Evolutionary conservation across 768 basidiomycete species (phyloP), one percentile per base, ranked within the genome.

Genomic region (Atractiella rhizophila): DNA sequence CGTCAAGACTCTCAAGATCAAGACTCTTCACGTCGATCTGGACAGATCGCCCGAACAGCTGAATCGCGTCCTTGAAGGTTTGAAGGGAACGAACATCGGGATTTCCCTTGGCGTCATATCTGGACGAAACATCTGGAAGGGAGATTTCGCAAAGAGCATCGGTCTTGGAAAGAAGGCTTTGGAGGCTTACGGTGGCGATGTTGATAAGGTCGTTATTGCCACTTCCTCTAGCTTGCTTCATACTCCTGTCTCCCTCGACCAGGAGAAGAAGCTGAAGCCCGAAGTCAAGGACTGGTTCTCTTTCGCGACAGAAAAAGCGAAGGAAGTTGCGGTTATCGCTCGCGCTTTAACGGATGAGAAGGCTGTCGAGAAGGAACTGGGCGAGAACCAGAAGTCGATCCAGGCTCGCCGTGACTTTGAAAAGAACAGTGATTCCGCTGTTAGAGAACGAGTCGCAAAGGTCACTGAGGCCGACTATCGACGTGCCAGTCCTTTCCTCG

Each of bases 121-220:
- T 33, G 91, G 91, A 40, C 83, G 91, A 58, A 94, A 94, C 69
- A 81, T 98, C 66, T 98, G 91, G 91, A 98, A 96, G 73, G 76
- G 72, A 48, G 86, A 96, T 63, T 74, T 96, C 53, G 64, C 67
- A 48, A 73, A 71, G 40, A 74, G 81, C 43, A 69, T 85, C 63
- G 74, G 74, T 59, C 63, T 70, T 35, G 80, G 70, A 42, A 74
- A 86, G 64, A 76, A 74, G 60, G 85, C 81, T 35, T 65, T 91
- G 53, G 71, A 73, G 39, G 66, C 65, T 30, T 74, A 96, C 54
- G 85, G 86, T 44, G 62, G 67, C 47, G 74, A 79, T 47, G n/a
- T n/a, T n/a, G 61, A 61, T 46, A 80, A 85, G 48, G 79, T 96
- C 59, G 73, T 94, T 55, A 66, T 91, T 54, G 82, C 81, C 28